These are phyloP conservation scores for Thalassiosira oceanica DNA, from an alignment of 352 stramenopile genomes.

Conservation along the genomic window DNA sequence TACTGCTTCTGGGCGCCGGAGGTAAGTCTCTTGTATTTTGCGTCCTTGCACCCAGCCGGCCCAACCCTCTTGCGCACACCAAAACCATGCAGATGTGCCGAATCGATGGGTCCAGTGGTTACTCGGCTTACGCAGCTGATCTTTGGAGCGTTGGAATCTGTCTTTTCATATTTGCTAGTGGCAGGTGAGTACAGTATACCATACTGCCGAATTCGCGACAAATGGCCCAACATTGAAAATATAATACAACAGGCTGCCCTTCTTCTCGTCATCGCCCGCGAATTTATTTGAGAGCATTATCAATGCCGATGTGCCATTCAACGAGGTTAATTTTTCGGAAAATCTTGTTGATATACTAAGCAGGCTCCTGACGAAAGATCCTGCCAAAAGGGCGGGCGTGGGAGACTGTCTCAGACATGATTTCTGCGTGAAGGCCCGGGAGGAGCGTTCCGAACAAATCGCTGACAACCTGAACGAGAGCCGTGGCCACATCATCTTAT, in stretches of 20 bases:
- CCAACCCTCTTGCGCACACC: too few relatives aligned
- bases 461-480: conserved; percentile 24
- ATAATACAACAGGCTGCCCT: conserved; percentile 85
- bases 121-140: conserved; percentile 85
- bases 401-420: conserved; percentile 75
- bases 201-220: neutral
- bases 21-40: too few relatives aligned
- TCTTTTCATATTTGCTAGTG: conserved; percentile 95
- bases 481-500: conserved; percentile 23
- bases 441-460: conserved; percentile 44
- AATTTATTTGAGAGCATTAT: conserved; percentile 91
- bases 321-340: conserved; percentile 54
- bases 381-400: conserved; percentile 57
- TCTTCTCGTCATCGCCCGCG: conserved; percentile 86
- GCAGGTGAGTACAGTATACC: conserved; percentile 24
- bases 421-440: conserved; percentile 52
- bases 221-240: neutral
- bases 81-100: too few relatives aligned
- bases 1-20: conserved; percentile 83
- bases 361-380: conserved; percentile 67
- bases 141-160: conserved; percentile 95
- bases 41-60: too few relatives aligned
- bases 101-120: conserved; percentile 23
- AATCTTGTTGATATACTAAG: conserved; percentile 55
- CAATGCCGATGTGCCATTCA: conserved; percentile 62